A percentile compares a stretch with the other conserved stretches of the same genome.
Evolutionary conservation across 371 early-diverging fungal genomes (phyloP).

Genomic region (Nematocida sp.): DNA sequence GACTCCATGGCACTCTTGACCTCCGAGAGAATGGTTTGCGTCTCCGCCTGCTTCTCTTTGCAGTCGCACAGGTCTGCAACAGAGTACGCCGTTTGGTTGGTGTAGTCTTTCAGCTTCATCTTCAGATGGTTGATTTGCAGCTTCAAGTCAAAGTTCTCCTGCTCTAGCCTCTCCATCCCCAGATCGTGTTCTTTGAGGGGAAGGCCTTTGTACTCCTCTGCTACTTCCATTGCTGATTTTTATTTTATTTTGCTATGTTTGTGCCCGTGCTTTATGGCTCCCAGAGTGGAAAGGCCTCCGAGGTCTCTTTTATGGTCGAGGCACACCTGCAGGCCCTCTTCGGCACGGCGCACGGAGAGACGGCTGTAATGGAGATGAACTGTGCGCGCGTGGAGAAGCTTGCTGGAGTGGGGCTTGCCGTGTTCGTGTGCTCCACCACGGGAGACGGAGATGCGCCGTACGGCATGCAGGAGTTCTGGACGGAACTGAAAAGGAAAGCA

Average conservation of each 20-base stretch:
- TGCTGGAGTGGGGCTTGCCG: slow-evolving; percentile 26
- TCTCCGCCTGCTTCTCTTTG: slow-evolving; percentile 32
- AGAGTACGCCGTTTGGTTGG: slow-evolving; percentile 39
- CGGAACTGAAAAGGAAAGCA: slow-evolving; percentile 35
- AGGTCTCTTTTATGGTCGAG: no score
- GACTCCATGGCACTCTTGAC: slow-evolving; percentile 29
- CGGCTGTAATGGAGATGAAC: slow-evolving; percentile 13
- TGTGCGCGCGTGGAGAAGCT: background rate
- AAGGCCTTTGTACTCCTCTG: background rate
- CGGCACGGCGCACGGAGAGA: no score
- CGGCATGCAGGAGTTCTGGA: slow-evolving; percentile 57
- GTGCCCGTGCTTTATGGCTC: slow-evolving; percentile 60
- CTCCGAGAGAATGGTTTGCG: slow-evolving; percentile 23
- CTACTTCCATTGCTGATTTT: slow-evolving; percentile 7
- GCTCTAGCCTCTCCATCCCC: slow-evolving; percentile 22
- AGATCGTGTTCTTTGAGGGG: slow-evolving; percentile 34
- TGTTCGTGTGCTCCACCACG: slow-evolving; percentile 63
- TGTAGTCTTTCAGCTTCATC: slow-evolving; percentile 15
- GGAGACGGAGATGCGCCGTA: slow-evolving; percentile 63
- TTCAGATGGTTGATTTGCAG: slow-evolving; percentile 43
- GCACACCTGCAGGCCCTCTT: no score
- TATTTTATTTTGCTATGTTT: slow-evolving; percentile 23
- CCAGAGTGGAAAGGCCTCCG: slow-evolving; percentile 53
- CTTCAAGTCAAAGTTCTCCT: slow-evolving; percentile 48
- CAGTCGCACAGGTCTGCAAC: slow-evolving; percentile 40